These are phyloP conservation scores for Coelastrella sp. DNA, from an alignment of 139 green algal genomes.

Conservation along the genomic window DNA sequence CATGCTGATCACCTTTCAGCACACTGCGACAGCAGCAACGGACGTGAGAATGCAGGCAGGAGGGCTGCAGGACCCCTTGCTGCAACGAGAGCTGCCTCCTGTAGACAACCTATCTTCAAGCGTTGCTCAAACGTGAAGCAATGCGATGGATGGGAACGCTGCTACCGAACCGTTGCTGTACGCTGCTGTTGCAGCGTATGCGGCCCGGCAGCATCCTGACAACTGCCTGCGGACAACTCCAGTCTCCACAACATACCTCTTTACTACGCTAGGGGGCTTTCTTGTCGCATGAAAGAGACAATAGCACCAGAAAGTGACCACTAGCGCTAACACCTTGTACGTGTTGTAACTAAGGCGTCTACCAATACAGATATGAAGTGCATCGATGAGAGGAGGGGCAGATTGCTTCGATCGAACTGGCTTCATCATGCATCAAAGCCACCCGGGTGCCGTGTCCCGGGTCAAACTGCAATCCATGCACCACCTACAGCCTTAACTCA, in stretches of 20 bases:
- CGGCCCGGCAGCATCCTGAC: not conserved
- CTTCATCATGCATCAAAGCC: not conserved
- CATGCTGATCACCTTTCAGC: conserved; percentile 50
- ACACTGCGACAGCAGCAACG: conserved; percentile 45
- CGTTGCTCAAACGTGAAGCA: not conserved
- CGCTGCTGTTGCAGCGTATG: not conserved
- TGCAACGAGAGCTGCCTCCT: not conserved
- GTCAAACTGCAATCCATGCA: not conserved
- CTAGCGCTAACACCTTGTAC: conserved; percentile 74
- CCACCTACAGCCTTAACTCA: no score
- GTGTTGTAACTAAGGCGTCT: conserved; percentile 50
- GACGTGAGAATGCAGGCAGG: not conserved
- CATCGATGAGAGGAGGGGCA: conserved; percentile 52
- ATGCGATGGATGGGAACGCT: not conserved
- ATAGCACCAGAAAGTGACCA: conserved; percentile 94
- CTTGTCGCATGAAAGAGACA: conserved; percentile 90
- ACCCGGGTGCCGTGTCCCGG: not conserved
- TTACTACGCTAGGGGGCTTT: conserved; percentile 95
- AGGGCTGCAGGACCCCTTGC: not conserved
- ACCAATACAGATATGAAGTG: conserved; percentile 44
- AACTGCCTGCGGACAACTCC: not conserved
- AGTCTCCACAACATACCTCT: conserved; percentile 61
- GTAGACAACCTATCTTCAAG: no score
- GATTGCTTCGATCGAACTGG: not conserved
- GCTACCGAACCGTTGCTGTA: not conserved